phyloP scores from a whole-genome alignment of 768 basidiomycete genomes.

The Hysterangium stoloniferum region DNA sequence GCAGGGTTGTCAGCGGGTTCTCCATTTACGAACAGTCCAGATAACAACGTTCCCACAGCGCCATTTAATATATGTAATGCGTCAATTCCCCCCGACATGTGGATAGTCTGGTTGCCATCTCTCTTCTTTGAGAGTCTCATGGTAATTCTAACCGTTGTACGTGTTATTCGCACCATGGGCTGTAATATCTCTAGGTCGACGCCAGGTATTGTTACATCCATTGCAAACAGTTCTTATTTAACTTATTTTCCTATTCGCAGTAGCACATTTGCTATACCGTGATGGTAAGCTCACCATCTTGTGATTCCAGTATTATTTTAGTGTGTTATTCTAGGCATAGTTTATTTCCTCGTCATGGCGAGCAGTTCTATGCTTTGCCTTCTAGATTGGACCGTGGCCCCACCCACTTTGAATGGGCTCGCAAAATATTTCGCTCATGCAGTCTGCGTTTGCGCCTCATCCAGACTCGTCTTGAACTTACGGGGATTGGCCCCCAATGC shows the following conservation, averaged over 20 bases:
- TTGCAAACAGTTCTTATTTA: background rate
- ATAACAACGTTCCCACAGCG: background rate
- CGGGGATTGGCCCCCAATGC: background rate
- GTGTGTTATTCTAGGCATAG: background rate
- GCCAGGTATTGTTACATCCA: background rate
- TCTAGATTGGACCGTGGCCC: conserved; percentile 1
- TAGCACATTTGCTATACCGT: background rate
- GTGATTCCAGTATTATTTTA: background rate
- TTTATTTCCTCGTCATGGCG: background rate
- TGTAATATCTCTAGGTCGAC: background rate
- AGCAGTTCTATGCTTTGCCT: background rate
- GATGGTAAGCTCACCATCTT: background rate
- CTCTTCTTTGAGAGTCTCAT: conserved; percentile 4
- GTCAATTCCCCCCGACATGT: background rate
- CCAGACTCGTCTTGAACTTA: conserved; percentile 2
- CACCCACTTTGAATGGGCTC: background rate
- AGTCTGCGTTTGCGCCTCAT: background rate
- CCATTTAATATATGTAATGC: conserved; percentile 1
- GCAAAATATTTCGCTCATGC: conserved; percentile 4
- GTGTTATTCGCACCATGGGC: background rate
- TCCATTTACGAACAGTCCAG: background rate
- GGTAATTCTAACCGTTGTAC: background rate
- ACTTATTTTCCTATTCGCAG: background rate
- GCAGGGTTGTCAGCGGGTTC: background rate
- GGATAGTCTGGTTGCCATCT: conserved; percentile 4